phyloP scores from a whole-genome alignment of 1,284 basidiomycete species.

The Rugosomyces carneus region DNA sequence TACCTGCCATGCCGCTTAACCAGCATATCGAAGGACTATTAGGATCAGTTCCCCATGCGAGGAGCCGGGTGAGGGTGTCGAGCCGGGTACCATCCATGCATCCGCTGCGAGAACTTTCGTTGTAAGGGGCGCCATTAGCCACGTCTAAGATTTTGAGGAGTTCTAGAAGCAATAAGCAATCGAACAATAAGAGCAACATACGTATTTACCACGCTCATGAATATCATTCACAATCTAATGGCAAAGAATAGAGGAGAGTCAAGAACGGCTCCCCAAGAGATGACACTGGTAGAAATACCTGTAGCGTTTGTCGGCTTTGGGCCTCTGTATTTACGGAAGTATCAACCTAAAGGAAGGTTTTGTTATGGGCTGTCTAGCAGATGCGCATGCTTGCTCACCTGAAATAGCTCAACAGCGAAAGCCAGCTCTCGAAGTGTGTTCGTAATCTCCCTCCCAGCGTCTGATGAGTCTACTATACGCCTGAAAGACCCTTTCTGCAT shows the following conservation, averaged over 20 bases:
- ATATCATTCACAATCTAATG: background rate
- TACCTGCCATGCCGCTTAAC: slow-evolving; percentile 19
- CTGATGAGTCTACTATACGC: background rate
- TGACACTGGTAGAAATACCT: background rate
- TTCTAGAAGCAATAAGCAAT: background rate
- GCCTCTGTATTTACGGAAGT: background rate
- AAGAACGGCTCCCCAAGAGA: background rate
- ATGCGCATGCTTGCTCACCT: background rate
- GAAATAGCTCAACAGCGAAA: background rate
- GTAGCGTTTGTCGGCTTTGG: background rate
- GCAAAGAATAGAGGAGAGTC: background rate
- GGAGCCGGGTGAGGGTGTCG: slow-evolving; percentile 4
- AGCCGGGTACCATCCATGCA: slow-evolving; percentile 3
- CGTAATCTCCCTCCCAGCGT: background rate
- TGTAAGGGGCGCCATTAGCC: background rate
- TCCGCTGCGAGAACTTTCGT: background rate
- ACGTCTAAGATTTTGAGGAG: background rate
- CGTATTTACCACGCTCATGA: background rate
- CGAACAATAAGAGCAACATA: background rate
- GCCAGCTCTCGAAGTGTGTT: background rate
- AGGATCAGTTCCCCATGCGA: slow-evolving; percentile 12
- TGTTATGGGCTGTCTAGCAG: background rate
- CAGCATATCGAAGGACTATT: slow-evolving; percentile 11
- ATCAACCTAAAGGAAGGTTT: background rate
- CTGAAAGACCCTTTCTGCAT: background rate